These are phyloP conservation scores for Turnera subulata DNA, from an alignment of 345 rosid genomes.

Conservation along the genomic window DNA sequence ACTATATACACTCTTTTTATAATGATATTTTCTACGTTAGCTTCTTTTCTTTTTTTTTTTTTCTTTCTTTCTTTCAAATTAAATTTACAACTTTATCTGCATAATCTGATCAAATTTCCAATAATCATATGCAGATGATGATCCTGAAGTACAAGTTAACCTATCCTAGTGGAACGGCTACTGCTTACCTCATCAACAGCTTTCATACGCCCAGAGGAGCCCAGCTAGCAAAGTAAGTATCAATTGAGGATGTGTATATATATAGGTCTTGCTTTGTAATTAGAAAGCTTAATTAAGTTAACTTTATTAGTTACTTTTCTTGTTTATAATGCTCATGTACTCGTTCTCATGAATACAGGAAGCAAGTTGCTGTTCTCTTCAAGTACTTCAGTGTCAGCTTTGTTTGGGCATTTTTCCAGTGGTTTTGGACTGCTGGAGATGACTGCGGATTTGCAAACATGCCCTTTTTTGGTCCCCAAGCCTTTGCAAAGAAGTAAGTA, in stretches of 20 bases:
- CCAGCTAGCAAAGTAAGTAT: slow-evolving; percentile 61
- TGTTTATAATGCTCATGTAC: neutral
- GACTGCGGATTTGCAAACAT: slow-evolving; percentile 72
- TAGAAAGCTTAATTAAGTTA: no score
- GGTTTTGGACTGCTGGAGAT: slow-evolving; percentile 56
- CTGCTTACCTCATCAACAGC: slow-evolving; percentile 85
- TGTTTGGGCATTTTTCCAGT: slow-evolving; percentile 55
- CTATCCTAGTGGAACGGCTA: slow-evolving; percentile 92
- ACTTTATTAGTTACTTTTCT: neutral
- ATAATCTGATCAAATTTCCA: neutral
- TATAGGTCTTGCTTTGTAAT: no score
- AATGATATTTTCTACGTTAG: neutral
- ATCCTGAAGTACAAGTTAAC: slow-evolving; percentile 72
- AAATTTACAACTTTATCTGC: no score
- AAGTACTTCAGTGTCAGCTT: slow-evolving; percentile 45
- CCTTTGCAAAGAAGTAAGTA: slow-evolving; percentile 49
- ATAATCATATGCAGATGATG: slow-evolving; percentile 50
- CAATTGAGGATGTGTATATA: no score
- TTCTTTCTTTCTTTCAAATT: neutral
- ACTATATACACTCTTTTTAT: no score
- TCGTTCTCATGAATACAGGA: slow-evolving; percentile 25
- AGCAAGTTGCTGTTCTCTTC: slow-evolving; percentile 49
- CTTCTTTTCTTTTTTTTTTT: neutral
- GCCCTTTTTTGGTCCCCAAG: slow-evolving; percentile 76
- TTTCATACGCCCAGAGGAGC: slow-evolving; percentile 96